These are phyloP conservation scores for Discostella stelligeroides DNA, from an alignment of 108 stramenopile genomes.

Conservation along the genomic window DNA sequence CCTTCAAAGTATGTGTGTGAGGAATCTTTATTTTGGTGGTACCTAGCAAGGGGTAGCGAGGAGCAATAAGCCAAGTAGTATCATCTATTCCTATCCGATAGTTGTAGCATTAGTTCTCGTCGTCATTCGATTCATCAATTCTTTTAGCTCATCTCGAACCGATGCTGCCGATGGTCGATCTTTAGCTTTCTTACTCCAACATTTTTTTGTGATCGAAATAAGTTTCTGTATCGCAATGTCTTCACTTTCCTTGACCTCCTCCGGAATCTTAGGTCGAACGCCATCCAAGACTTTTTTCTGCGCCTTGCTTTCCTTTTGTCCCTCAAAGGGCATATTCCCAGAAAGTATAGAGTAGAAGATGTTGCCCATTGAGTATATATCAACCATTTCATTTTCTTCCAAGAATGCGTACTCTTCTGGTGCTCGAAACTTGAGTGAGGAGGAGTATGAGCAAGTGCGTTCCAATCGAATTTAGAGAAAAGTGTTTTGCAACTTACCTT, in stretches of 20 bases:
- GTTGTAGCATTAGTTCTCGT: background rate
- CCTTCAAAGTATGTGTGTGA: too few relatives aligned
- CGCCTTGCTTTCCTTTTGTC: slow-evolving; percentile 30
- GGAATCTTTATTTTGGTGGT: too few relatives aligned
- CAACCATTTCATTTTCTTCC: slow-evolving; percentile 66
- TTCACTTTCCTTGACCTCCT: slow-evolving; percentile 42
- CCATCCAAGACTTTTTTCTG: slow-evolving; percentile 43
- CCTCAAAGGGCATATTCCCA: slow-evolving; percentile 54
- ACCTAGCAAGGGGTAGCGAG: background rate
- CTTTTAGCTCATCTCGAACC: slow-evolving; percentile 58
- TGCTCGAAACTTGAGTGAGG: slow-evolving; percentile 43
- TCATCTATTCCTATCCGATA: background rate
- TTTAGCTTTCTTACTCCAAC: slow-evolving; percentile 53
- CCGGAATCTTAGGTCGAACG: slow-evolving; percentile 55
- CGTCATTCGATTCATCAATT: slow-evolving; percentile 51
- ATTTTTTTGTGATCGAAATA: slow-evolving; percentile 53
- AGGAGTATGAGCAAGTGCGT: background rate
- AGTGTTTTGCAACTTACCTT: slow-evolving; percentile 17
- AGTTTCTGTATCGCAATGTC: slow-evolving; percentile 56
- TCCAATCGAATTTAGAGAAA: too few relatives aligned
- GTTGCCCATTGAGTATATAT: slow-evolving; percentile 79
- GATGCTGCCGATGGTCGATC: slow-evolving; percentile 55
- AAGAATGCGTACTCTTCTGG: slow-evolving; percentile 76
- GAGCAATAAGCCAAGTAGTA: background rate
- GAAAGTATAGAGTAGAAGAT: slow-evolving; percentile 65